phyloP scores from a whole-genome alignment of 2,329 filamentous ascomycete species.

The Colletotrichum spinosum region DNA sequence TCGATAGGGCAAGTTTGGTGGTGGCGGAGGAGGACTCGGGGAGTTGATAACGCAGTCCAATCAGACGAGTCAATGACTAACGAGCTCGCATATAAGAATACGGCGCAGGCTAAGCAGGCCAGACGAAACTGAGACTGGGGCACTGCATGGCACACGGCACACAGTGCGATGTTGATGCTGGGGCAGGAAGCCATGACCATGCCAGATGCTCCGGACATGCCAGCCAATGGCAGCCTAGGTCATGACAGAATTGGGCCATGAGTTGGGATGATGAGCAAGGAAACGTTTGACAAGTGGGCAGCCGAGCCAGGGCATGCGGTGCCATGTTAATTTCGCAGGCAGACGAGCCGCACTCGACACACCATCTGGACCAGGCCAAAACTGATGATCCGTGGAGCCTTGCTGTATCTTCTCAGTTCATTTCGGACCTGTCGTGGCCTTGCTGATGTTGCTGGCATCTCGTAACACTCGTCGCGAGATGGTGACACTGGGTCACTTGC shows the following conservation, averaged over 20 bases:
- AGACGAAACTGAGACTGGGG: slow-evolving; percentile 6
- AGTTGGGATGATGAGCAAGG: slow-evolving; percentile 19
- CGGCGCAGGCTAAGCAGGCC: slow-evolving; percentile 30
- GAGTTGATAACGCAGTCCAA: slow-evolving; percentile 16
- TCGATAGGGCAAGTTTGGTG: slow-evolving; percentile 2
- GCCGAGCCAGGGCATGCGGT: slow-evolving; percentile 4
- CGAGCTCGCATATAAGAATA: slow-evolving; percentile 32
- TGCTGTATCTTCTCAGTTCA: slow-evolving; percentile 8
- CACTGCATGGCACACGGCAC: not conserved
- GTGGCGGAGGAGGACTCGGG: slow-evolving; percentile 17
- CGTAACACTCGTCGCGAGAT: slow-evolving; percentile 24
- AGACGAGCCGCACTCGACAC: slow-evolving; percentile 20
- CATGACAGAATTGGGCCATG: slow-evolving; percentile 36
- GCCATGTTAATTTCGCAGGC: slow-evolving; percentile 19
- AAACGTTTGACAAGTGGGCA: slow-evolving; percentile 15
- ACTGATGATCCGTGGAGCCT: slow-evolving; percentile 31
- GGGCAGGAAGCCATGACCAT: slow-evolving; percentile 15
- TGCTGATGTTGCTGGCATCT: slow-evolving; percentile 7
- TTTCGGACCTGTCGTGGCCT: slow-evolving; percentile 6
- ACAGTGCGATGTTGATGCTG: slow-evolving; percentile 16
- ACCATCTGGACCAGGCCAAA: slow-evolving; percentile 32
- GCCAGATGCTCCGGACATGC: slow-evolving; percentile 23
- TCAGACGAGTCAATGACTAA: slow-evolving; percentile 31
- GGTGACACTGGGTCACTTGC: not conserved
- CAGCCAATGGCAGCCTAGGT: slow-evolving; percentile 29